Base-by-base conservation (phyloP, 495 filamentous ascomycete species). In the Penicillium lividum region DNA sequence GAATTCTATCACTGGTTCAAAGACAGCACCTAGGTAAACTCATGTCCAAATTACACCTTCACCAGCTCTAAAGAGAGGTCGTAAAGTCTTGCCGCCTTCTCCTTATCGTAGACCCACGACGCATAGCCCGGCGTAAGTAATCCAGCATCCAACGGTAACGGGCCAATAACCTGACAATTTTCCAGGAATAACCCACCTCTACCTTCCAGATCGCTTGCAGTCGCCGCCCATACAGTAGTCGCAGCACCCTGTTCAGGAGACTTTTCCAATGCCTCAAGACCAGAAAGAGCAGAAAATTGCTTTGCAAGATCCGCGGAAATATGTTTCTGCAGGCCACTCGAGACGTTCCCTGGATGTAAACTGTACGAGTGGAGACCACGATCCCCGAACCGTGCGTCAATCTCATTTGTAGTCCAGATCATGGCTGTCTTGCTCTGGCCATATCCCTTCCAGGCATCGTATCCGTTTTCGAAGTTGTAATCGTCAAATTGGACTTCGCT, bases 101-200 rank as follows among this genome's bases (percentile, higher is more conserved):
- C 31, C 5, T 33, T 10, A 33, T 33, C 31, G 10, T 33, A 33
- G 7, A 33, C 31, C 31, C 31, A 33, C 31, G 31, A 7, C 31
- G 31, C 31, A 33, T 33, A 33, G 31, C 31, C 31, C 31, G 31
- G 31, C 7, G 5, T 10, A 33, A 33, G 31, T 10, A 33, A 5
- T 10, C 31, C 31, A 33, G 7, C 31, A 33, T 10, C 5, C 3
- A 8, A 7, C 31, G 7, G 7, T 10, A 33, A 33, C 10, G 31
- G 31, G 7, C 31, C 31, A 10, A 33, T 33, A 33, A 33, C 31
- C 10, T 33, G 31, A 33, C 52, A 57, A 53, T 75, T 69, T 46
- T 71, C 73, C 38, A 78, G 63, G 65, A 80, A 77, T 43, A 71
- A 68, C 1, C 80, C 76, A 56, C 79, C 77, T 28, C 71, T 67